phyloP scores from a whole-genome alignment of 768 basidiomycete species.

The Dacryopinax spathularia region DNA sequence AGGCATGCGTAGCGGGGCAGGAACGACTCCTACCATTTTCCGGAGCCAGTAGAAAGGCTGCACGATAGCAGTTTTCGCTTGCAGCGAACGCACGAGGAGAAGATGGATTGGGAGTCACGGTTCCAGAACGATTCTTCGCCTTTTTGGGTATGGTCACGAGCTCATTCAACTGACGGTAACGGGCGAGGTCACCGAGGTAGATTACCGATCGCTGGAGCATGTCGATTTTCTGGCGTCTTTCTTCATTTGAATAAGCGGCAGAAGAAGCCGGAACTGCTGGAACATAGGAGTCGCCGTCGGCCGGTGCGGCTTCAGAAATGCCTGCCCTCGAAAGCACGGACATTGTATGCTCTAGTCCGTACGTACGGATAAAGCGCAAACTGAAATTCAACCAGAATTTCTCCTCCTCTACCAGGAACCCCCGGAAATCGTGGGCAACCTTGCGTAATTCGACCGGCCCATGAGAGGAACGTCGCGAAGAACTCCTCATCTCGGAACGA shows the following conservation, averaged over 20 bases:
- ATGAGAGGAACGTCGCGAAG: conserved; percentile 19
- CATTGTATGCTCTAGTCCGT: conserved; percentile 50
- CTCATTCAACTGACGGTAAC: conserved; percentile 84
- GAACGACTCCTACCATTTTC: conserved; percentile 45
- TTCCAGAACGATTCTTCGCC: conserved; percentile 38
- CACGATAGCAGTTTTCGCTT: conserved; percentile 70
- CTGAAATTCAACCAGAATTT: conserved; percentile 80
- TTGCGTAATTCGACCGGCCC: conserved; percentile 74
- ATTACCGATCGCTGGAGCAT: conserved; percentile 78
- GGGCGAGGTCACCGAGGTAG: conserved; percentile 84
- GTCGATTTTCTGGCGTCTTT: conserved; percentile 35
- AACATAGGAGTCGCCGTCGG: conserved; percentile 27
- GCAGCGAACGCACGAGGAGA: conserved; percentile 45
- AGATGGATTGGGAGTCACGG: not conserved
- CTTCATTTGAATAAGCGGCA: conserved; percentile 28
- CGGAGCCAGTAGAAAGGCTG: conserved; percentile 68
- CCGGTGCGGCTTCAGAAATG: conserved; percentile 25
- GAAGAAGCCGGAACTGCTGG: conserved; percentile 13
- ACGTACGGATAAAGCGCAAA: conserved; percentile 56
- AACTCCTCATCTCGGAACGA: not conserved
- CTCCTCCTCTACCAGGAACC: conserved; percentile 81
- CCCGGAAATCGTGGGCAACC: conserved; percentile 71
- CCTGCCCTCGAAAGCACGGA: conserved; percentile 44
- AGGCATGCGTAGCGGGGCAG: not conserved
- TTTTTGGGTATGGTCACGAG: conserved; percentile 42